Conservation (phyloP, 164 flowering plant genomes). For the Vitis labrusca region DNA sequence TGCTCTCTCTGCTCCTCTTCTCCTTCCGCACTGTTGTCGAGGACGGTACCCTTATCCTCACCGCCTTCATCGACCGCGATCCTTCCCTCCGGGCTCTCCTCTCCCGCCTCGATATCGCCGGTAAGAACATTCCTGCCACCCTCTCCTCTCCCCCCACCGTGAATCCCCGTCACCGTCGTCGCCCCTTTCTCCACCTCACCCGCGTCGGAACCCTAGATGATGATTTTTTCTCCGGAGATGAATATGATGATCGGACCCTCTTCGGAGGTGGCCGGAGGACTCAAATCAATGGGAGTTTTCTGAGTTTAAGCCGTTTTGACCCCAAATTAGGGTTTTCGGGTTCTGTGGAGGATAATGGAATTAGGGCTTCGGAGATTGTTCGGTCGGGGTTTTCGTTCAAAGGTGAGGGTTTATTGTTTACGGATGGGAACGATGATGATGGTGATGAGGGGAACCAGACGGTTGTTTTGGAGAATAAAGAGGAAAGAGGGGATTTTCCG, state of each 20-base stretch:
- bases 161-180: conserved; percentile 42
- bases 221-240: conserved; percentile 81
- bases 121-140: conserved; percentile 6
- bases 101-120: conserved; percentile 65
- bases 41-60: conserved; percentile 55
- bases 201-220: conserved; percentile 86
- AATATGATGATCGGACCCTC: conserved; percentile 41
- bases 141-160: conserved; percentile 10
- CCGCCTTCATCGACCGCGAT: conserved; percentile 79
- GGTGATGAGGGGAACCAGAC: conserved; percentile 14
- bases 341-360: conserved; percentile 35
- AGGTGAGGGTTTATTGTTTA: background rate
- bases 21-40: conserved; percentile 76
- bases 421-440: conserved; percentile 10
- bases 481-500: conserved; percentile 36
- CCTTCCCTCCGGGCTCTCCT: conserved; percentile 69
- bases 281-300: conserved; percentile 22
- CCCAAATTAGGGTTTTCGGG: conserved; percentile 31
- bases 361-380: conserved; percentile 25
- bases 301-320: conserved; percentile 21
- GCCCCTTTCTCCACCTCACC: conserved; percentile 79
- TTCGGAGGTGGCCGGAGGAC: conserved; percentile 22
- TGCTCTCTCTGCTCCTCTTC: conserved; percentile 73
- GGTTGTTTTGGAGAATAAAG: conserved; percentile 14
- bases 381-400: conserved; percentile 31